Conservation (phyloP, 257 asterid species). For the Nicotiana knightiana region DNA sequence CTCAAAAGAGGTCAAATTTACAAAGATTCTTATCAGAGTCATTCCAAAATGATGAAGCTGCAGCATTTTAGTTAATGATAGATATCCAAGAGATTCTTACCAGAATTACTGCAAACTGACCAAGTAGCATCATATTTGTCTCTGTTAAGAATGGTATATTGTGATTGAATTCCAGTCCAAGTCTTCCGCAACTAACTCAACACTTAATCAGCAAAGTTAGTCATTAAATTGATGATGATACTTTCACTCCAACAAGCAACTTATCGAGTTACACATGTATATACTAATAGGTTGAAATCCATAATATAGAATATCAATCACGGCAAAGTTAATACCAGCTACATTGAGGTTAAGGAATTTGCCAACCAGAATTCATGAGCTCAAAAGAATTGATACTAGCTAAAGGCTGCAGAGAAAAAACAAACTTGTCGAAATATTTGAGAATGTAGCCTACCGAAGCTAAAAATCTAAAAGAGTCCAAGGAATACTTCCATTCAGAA, state of each 20-base stretch:
- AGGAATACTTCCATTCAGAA: not conserved
- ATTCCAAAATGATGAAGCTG: not conserved
- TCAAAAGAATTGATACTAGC: not conserved
- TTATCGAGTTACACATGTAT: not conserved
- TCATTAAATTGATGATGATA: not conserved
- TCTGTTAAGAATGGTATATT: not conserved
- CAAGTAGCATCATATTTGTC: not conserved
- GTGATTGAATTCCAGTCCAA: not conserved
- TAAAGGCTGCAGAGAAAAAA: not conserved
- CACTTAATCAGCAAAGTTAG: not conserved
- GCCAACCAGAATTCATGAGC: not conserved
- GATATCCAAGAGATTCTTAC: not conserved
- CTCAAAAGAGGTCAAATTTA: not conserved
- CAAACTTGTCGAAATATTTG: not conserved
- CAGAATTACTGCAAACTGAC: too few relatives aligned
- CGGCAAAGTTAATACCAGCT: not conserved
- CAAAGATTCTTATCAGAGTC: not conserved
- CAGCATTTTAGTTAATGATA: not conserved
- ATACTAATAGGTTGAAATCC: not conserved
- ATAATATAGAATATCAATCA: not conserved
- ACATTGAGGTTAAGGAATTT: not conserved
- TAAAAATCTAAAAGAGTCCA: not conserved
- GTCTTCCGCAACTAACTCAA: not conserved
- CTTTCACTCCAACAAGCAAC: not conserved
- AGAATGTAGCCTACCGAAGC: not conserved